Conservation (phyloP, 305 asterid species). For the Fraxinus dipetala region DNA sequence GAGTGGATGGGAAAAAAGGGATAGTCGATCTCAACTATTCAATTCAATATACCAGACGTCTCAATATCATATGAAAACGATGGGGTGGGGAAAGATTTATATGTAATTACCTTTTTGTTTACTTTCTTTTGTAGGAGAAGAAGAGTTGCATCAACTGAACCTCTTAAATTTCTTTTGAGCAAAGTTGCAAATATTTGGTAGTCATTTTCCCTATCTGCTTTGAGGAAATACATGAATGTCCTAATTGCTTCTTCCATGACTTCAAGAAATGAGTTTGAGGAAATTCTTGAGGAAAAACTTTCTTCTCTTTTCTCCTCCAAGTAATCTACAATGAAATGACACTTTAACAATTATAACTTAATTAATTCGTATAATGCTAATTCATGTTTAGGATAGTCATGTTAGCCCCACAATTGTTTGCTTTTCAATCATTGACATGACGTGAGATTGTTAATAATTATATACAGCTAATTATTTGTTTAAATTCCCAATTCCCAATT, state of each 20-base stretch:
- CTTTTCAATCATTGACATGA: neutral
- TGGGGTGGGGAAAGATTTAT: neutral
- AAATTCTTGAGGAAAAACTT: slow-evolving; percentile 58
- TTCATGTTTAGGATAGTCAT: neutral
- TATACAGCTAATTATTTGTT: neutral
- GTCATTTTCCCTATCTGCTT: slow-evolving; percentile 69
- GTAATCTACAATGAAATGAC: slow-evolving; percentile 38
- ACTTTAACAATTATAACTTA: neutral
- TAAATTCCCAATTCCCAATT: neutral
- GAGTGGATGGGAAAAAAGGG: neutral
- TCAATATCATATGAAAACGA: neutral
- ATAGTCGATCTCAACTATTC: neutral
- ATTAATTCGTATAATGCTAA: neutral
- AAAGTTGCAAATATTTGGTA: slow-evolving; percentile 55
- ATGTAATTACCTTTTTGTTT: slow-evolving; percentile 58
- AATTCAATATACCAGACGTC: neutral
- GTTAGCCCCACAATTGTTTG: neutral
- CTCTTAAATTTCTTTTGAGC: slow-evolving; percentile 52
- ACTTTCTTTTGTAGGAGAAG: slow-evolving; percentile 61
- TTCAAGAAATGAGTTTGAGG: slow-evolving; percentile 59
- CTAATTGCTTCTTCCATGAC: slow-evolving; percentile 83
- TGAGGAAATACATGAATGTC: slow-evolving; percentile 81
- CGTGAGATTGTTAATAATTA: neutral
- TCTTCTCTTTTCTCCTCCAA: slow-evolving; percentile 53
- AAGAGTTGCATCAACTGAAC: slow-evolving; percentile 62